A percentile compares a stretch with the other conserved stretches of the same genome.
phyloP scores from a whole-genome alignment of 352 stramenopile species.

The Phytophthora litchii region DNA sequence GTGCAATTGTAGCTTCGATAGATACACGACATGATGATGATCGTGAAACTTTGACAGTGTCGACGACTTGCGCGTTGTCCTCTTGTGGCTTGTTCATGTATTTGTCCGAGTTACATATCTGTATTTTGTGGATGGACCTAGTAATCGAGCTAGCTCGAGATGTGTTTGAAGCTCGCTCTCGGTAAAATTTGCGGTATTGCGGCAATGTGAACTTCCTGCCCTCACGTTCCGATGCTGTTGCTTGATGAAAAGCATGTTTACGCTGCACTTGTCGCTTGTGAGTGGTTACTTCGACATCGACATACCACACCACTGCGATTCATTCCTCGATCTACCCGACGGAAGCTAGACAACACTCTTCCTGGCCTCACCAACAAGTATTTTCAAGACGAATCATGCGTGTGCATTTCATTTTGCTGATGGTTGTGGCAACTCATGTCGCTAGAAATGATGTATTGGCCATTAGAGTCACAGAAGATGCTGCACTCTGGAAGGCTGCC shows the following conservation, averaged over 20 bases:
- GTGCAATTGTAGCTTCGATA: no score
- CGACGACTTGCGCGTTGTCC: no score
- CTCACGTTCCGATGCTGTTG: not conserved
- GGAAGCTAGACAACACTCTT: not conserved
- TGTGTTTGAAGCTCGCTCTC: not conserved
- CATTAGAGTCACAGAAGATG: not conserved
- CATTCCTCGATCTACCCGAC: constrained; percentile 9
- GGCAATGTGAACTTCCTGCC: not conserved
- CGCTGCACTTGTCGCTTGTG: not conserved
- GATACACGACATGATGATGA: no score
- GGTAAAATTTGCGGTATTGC: not conserved
- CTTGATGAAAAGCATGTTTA: not conserved
- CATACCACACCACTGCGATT: not conserved
- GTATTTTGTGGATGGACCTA: no score
- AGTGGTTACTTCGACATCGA: not conserved
- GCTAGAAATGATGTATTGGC: constrained; percentile 2
- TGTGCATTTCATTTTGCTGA: constrained; percentile 10
- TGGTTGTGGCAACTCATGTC: constrained; percentile 3
- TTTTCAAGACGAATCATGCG: constrained; percentile 8
- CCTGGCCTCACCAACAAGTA: constrained; percentile 1
- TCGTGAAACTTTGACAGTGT: no score
- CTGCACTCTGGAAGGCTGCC: not conserved
- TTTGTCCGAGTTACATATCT: no score
- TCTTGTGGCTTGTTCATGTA: no score
- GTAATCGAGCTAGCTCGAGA: not conserved